These are phyloP conservation scores for Xylogone sp. DNA, from an alignment of 2,329 filamentous ascomycete species.

Conservation along the genomic window DNA sequence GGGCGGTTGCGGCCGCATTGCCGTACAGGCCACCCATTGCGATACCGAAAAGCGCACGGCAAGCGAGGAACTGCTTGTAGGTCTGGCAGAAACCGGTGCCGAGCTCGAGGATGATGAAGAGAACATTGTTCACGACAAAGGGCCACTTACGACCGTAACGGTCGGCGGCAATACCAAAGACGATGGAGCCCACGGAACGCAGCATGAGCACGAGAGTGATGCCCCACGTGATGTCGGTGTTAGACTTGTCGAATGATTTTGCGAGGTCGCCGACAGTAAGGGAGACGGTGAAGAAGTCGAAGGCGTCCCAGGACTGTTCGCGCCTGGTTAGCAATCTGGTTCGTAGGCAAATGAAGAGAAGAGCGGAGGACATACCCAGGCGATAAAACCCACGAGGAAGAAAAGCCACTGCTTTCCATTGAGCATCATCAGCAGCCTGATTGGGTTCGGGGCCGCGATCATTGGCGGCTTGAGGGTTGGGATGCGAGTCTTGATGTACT, in stretches of 20 bases:
- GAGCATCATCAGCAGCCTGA: conserved; percentile 64
- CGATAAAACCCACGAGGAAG: conserved; percentile 68
- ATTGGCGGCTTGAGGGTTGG: conserved; percentile 54
- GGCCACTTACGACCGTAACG: conserved; percentile 79
- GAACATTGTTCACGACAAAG: conserved; percentile 70
- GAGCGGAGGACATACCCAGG: conserved; percentile 48
- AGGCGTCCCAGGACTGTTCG: conserved; percentile 66
- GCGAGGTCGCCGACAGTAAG: conserved; percentile 73
- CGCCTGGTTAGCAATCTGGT: not conserved
- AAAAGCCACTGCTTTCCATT: conserved; percentile 67
- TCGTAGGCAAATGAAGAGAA: not conserved
- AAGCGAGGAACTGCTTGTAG: conserved; percentile 65
- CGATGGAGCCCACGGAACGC: conserved; percentile 68
- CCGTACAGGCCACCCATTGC: conserved; percentile 82
- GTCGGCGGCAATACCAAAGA: conserved; percentile 76
- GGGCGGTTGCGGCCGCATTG: conserved; percentile 72
- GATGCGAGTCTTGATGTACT: conserved; percentile 49
- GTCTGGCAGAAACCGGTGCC: conserved; percentile 74
- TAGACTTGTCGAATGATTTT: conserved; percentile 52
- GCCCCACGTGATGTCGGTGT: conserved; percentile 67
- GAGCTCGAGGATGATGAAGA: conserved; percentile 66
- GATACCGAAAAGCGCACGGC: conserved; percentile 71
- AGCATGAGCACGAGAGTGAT: conserved; percentile 74
- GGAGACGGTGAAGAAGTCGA: conserved; percentile 78
- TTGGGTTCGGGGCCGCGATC: conserved; percentile 64